phyloP scores from a whole-genome alignment of 495 filamentous ascomycete genomes.

The Neurospora sp. region DNA sequence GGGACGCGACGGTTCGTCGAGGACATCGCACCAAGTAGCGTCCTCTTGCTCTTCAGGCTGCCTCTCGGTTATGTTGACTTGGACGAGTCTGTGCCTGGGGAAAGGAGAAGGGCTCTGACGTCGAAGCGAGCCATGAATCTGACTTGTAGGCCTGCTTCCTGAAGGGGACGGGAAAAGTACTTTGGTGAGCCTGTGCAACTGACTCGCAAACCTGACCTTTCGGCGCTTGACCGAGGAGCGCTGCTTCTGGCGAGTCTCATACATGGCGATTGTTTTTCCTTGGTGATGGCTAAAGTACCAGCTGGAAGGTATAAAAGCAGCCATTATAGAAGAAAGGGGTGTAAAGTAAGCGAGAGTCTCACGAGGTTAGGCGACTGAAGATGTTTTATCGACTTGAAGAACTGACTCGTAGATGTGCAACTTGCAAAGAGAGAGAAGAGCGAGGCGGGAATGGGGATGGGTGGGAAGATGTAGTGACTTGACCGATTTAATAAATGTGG shows the following conservation, averaged over 20 bases:
- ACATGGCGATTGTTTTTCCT: not conserved
- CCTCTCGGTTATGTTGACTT: not conserved
- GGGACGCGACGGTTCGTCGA: not conserved
- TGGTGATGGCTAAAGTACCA: not conserved
- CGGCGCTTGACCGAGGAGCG: not conserved
- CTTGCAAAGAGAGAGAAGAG: not conserved
- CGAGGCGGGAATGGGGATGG: not conserved
- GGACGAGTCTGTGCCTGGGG: not conserved
- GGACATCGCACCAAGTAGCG: not conserved
- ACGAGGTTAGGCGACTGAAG: not conserved
- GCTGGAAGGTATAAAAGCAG: not conserved
- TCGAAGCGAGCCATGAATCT: not conserved
- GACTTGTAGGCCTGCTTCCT: not conserved
- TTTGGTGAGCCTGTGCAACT: not conserved
- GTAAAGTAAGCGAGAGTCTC: not conserved
- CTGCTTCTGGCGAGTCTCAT: not conserved
- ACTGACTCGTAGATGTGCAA: not conserved
- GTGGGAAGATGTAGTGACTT: not conserved
- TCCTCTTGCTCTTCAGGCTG: not conserved
- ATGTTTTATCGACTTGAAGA: not conserved
- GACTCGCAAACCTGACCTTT: not conserved
- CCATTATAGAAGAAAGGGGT: not conserved
- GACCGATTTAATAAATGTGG: not conserved
- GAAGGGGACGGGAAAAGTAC: not conserved
- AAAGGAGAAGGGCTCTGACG: not conserved